Conservation (phyloP, 75 land plant species). For the Pseudotsuga menziesii region DNA sequence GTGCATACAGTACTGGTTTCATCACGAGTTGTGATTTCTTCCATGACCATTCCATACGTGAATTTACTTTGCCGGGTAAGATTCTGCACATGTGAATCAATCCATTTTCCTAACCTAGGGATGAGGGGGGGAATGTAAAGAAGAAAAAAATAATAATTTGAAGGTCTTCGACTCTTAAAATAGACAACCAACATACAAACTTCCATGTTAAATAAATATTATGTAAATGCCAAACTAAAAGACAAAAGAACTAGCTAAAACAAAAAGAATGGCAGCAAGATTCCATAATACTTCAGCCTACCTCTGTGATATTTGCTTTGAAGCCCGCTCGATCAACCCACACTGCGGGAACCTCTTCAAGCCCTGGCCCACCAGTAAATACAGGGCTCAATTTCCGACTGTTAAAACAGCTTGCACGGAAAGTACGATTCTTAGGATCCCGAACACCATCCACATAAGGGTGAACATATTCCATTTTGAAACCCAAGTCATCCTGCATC, state of each 20-base stretch:
- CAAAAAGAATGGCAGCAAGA: background rate
- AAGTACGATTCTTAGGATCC: conserved; percentile 73
- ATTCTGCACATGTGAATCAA: conserved; percentile 28
- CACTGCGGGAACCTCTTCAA: conserved; percentile 93
- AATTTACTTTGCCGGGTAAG: conserved; percentile 94
- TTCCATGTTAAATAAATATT: background rate
- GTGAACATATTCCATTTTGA: conserved; percentile 96
- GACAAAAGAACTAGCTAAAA: background rate
- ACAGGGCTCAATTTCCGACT: conserved; percentile 96
- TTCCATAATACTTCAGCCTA: conserved; percentile 11
- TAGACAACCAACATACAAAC: background rate
- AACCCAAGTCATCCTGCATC: conserved; percentile 88
- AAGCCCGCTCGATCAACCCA: conserved; percentile 94
- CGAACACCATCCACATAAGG: conserved; percentile 87
- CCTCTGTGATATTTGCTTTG: conserved; percentile 95
- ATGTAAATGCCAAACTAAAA: background rate
- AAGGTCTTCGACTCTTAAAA: background rate
- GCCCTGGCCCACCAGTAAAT: conserved; percentile 96
- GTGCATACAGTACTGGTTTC: conserved; percentile 82
- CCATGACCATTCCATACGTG: conserved; percentile 90
- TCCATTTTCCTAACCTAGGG: background rate
- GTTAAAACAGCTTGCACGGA: conserved; percentile 88
- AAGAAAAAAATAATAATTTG: conserved; percentile 6
- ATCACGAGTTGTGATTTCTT: conserved; percentile 97
- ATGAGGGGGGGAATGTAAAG: background rate